These are phyloP conservation scores for Camelina hispida DNA, from an alignment of 345 rosid species.

Conservation along the genomic window DNA sequence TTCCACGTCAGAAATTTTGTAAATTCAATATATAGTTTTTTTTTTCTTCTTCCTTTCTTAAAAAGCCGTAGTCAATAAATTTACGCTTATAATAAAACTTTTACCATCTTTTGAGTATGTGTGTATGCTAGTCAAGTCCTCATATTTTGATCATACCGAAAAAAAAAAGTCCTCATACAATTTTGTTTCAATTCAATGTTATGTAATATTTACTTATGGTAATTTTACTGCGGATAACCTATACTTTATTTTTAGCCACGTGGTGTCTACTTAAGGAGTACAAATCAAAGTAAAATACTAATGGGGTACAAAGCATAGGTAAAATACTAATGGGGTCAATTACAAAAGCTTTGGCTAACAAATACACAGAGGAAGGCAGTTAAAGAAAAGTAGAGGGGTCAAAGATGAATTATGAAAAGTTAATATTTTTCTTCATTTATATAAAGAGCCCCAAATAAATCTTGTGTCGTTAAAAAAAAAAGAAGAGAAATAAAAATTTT, in stretches of 20 bases:
- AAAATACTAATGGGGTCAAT: constrained; percentile 7
- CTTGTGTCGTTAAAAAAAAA: not conserved
- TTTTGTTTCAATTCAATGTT: no score
- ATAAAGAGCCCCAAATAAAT: not conserved
- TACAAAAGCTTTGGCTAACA: not conserved
- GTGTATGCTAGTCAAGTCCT: not conserved
- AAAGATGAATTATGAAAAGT: not conserved
- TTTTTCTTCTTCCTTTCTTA: not conserved
- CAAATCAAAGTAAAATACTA: no score
- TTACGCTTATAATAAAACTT: not conserved
- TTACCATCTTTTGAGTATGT: constrained; percentile 1
- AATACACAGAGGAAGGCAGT: not conserved
- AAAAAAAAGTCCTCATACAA: no score
- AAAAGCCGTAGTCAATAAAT: not conserved
- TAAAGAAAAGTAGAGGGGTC: constrained; percentile 2
- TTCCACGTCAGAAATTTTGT: constrained; percentile 36
- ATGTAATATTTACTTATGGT: no score
- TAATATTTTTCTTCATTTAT: not conserved
- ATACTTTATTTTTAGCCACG: no score
- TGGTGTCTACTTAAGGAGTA: no score
- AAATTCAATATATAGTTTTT: not conserved
- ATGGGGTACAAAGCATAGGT: no score
- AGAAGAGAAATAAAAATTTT: not conserved
- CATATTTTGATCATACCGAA: no score
- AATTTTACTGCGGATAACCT: no score